phyloP scores from a whole-genome alignment of 139 green algal genomes.

The Chlorella sp. region DNA sequence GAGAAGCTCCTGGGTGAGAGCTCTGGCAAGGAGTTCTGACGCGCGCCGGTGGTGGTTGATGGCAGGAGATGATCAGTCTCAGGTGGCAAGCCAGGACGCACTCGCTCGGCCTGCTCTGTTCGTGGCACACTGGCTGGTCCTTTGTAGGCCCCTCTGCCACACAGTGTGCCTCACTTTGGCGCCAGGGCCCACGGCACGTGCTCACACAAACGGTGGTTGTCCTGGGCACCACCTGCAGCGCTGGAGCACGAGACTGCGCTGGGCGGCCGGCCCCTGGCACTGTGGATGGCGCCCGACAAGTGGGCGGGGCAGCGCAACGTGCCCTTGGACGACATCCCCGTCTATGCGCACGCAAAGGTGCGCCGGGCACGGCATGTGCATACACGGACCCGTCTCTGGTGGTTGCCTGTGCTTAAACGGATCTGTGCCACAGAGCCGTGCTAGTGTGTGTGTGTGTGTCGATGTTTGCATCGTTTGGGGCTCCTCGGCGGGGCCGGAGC shows the following conservation, averaged over 20 bases:
- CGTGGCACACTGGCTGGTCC: background rate
- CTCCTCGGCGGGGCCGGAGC: too few relatives aligned
- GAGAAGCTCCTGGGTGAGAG: background rate
- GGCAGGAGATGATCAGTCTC: background rate
- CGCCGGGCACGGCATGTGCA: background rate
- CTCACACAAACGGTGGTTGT: too few relatives aligned
- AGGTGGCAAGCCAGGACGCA: background rate
- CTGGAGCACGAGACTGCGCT: background rate
- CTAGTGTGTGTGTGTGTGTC: background rate
- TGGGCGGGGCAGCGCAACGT: background rate
- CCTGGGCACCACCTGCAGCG: background rate
- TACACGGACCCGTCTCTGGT: too few relatives aligned
- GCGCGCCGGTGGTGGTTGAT: background rate
- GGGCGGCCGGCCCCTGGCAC: background rate
- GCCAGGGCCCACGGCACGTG: background rate
- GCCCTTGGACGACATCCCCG: background rate
- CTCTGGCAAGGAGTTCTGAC: background rate
- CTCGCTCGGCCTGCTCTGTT: too few relatives aligned
- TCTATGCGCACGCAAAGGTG: background rate
- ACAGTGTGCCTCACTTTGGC: background rate
- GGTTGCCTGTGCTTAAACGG: background rate
- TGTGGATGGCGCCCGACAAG: background rate
- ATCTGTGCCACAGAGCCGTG: background rate
- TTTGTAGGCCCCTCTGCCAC: background rate
- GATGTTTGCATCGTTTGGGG: background rate